Evolutionary conservation across 495 filamentous ascomycete genomes (phyloP).

Genomic region (Monascus purpureus): DNA sequence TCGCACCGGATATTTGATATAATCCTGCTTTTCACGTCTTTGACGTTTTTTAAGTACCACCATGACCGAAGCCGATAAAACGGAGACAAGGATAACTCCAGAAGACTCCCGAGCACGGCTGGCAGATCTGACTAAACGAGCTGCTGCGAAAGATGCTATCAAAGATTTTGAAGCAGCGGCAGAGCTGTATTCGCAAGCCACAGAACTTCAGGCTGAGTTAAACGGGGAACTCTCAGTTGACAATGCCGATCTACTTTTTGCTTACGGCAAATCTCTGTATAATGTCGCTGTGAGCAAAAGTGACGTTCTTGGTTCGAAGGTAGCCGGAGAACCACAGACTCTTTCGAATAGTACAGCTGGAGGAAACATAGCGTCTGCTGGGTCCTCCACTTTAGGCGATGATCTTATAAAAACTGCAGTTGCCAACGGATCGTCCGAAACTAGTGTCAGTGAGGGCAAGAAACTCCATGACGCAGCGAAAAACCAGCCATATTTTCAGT

Average conservation of each 20-base stretch:
- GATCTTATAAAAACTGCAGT: constrained; percentile 18
- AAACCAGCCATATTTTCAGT: constrained; percentile 72
- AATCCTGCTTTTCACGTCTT: no score
- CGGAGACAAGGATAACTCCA: constrained; percentile 1
- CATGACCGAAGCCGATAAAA: constrained; percentile 12
- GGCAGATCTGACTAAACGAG: constrained; percentile 37
- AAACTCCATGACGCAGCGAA: constrained; percentile 21
- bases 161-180: constrained; percentile 76
- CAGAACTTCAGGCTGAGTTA: constrained; percentile 77
- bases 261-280: constrained; percentile 85
- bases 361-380: constrained; percentile 6
- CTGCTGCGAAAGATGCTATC: constrained; percentile 58
- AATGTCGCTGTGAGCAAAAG: constrained; percentile 87
- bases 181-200: constrained; percentile 76
- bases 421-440: constrained; percentile 8
- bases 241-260: constrained; percentile 85
- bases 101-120: constrained; percentile 17
- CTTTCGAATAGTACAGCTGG: constrained; percentile 18
- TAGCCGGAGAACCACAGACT: constrained; percentile 42
- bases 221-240: constrained; percentile 82
- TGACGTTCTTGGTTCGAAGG: constrained; percentile 79
- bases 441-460: constrained; percentile 25
- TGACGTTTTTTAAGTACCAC: neutral
- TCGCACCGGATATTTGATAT: no score
- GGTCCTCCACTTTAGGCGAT: constrained; percentile 6